These are phyloP conservation scores for Aphanomyces euteiches DNA, from an alignment of 352 stramenopile species.

Conservation along the genomic window DNA sequence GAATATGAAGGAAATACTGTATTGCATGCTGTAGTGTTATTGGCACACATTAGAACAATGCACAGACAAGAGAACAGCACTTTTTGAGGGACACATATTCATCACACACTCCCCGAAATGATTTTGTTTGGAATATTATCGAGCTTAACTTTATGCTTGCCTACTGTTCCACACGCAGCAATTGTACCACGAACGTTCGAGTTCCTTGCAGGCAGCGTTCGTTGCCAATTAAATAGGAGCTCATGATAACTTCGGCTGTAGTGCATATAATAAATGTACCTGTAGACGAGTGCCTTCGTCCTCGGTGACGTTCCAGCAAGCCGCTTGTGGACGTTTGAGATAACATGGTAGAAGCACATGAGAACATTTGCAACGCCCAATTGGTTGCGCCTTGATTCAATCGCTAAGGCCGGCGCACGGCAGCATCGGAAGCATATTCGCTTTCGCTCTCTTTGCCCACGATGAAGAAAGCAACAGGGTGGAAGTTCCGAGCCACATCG, in stretches of 20 bases:
- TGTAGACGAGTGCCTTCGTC: neutral
- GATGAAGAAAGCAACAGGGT: conserved; percentile 17
- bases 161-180: too few species aligned
- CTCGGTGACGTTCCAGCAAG: neutral
- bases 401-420: neutral
- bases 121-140: too few species aligned
- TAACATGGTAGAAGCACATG: neutral
- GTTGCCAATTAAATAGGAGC: neutral
- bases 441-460: neutral
- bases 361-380: neutral
- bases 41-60: too few species aligned
- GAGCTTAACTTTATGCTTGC: too few species aligned
- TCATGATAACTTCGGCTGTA: neutral
- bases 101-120: too few species aligned
- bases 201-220: neutral
- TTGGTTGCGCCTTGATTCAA: neutral
- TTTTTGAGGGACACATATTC: too few species aligned
- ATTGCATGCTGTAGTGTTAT: too few species aligned
- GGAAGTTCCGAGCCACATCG: conserved; percentile 6
- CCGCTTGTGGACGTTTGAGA: neutral
- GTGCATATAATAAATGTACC: conserved; percentile 6
- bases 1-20: too few species aligned
- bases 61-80: too few species aligned
- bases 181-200: too few species aligned
- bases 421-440: neutral